Evolutionary conservation across 2,329 filamentous ascomycete species (phyloP).

Genomic region (Alternaria alternata): DNA sequence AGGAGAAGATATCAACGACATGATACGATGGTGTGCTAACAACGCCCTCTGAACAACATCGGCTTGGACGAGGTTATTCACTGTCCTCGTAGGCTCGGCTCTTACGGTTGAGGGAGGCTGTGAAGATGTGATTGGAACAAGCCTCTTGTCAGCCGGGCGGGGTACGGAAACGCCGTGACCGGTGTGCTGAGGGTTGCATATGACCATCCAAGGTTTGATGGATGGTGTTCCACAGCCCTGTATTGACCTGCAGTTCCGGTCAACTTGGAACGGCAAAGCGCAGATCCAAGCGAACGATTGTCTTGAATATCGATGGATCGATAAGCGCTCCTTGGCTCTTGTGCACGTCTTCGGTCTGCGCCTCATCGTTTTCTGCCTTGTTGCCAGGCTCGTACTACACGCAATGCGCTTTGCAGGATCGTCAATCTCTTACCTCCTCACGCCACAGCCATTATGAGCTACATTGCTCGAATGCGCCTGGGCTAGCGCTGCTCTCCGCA

Average conservation of each 20-base stretch:
- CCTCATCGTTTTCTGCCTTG: not conserved
- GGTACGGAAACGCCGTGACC: not conserved
- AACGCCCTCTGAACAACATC: not conserved
- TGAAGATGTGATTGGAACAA: not conserved
- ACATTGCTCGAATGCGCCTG: not conserved
- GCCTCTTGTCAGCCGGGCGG: not conserved
- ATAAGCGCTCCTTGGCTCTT: not conserved
- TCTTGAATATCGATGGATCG: not conserved
- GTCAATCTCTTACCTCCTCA: not conserved
- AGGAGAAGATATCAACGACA: not conserved
- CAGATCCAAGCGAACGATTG: not conserved
- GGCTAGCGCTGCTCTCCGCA: not conserved
- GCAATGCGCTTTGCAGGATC: not conserved
- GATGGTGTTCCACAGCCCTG: not conserved
- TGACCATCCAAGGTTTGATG: not conserved
- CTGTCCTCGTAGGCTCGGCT: not conserved
- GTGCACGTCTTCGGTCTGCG: not conserved
- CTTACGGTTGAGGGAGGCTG: not conserved
- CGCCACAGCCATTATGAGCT: not conserved
- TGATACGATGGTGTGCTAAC: not conserved
- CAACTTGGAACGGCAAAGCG: conserved; percentile 1
- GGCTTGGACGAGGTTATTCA: not conserved
- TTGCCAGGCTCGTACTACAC: not conserved
- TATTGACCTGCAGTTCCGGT: not conserved
- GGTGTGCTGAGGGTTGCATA: conserved; percentile 2